Percentiles rank a stretch among this genome's conserved stretches.
These are phyloP conservation scores for Mangifera indica DNA, from an alignment of 345 rosid genomes.

Conservation along the genomic window DNA sequence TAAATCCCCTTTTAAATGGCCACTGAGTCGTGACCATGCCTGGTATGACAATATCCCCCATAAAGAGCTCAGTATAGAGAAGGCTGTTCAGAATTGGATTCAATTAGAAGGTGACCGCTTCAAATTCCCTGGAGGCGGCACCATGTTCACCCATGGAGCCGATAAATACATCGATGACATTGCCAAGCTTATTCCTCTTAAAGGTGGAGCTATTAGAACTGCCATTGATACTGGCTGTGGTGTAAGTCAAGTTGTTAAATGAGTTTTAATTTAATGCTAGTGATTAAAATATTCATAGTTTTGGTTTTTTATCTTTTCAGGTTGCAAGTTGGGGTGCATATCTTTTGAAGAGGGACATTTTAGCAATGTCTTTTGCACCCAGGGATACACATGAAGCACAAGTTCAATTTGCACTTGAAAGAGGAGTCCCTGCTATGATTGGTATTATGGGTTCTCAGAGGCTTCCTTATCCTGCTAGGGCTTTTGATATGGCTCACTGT, in stretches of 20 bases:
- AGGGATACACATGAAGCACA: conserved; percentile 98
- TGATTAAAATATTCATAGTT: too few relatives aligned
- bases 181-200: conserved; percentile 68
- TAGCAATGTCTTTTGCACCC: conserved; percentile 89
- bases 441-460: conserved; percentile 81
- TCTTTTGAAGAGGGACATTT: conserved; percentile 74
- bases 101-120: conserved; percentile 88
- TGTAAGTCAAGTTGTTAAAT: conserved; percentile 41
- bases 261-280: neutral
- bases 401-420: conserved; percentile 91
- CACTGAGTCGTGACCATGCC: conserved; percentile 90
- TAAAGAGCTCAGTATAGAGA: conserved; percentile 88
- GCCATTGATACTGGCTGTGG: conserved; percentile 98
- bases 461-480: conserved; percentile 92
- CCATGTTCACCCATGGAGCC: conserved; percentile 93
- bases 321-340: conserved; percentile 98
- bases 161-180: conserved; percentile 93
- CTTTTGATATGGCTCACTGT: conserved; percentile 96
- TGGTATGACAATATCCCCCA: conserved; percentile 98
- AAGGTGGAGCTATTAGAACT: conserved; percentile 71
- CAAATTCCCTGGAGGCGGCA: conserved; percentile 97
- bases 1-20: conserved; percentile 96
- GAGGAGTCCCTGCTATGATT: conserved; percentile 96
- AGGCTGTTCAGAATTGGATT: conserved; percentile 98
- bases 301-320: conserved; percentile 26